These are phyloP conservation scores for Sanghuangporus sanghuang DNA, from an alignment of 1,284 basidiomycete genomes.

Conservation along the genomic window DNA sequence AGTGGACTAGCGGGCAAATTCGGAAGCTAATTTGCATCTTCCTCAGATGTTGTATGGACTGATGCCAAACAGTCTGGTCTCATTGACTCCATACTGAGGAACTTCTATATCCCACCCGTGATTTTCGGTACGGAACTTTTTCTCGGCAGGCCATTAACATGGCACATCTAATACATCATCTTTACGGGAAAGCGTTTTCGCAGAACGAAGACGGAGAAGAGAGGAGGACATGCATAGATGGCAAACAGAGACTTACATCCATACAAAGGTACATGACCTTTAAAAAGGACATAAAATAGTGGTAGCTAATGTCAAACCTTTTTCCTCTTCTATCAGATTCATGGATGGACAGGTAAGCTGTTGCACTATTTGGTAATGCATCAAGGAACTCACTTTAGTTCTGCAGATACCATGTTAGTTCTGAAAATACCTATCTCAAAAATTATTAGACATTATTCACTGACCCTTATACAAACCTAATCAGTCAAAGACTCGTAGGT, in stretches of 20 bases:
- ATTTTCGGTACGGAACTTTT: conserved; percentile 48
- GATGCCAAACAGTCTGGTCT: conserved; percentile 62
- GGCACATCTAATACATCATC: neutral
- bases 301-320: neutral
- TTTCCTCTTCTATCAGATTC: conserved; percentile 30
- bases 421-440: conserved; percentile 12
- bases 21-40: neutral
- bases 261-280: conserved; percentile 42
- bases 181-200: conserved; percentile 37
- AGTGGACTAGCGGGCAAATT: neutral
- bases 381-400: neutral
- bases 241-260: conserved; percentile 70
- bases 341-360: conserved; percentile 58
- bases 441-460: neutral
- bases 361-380: neutral
- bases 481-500: conserved; percentile 46
- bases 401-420: conserved; percentile 46
- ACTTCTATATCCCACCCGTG: conserved; percentile 70
- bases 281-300: neutral
- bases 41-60: conserved; percentile 66
- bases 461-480: conserved; percentile 15
- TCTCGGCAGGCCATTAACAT: neutral
- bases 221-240: conserved; percentile 65
- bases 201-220: conserved; percentile 48
- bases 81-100: conserved; percentile 72